phyloP scores from a whole-genome alignment of 2,329 filamentous ascomycete species.

The Phyllosticta citriasiana region DNA sequence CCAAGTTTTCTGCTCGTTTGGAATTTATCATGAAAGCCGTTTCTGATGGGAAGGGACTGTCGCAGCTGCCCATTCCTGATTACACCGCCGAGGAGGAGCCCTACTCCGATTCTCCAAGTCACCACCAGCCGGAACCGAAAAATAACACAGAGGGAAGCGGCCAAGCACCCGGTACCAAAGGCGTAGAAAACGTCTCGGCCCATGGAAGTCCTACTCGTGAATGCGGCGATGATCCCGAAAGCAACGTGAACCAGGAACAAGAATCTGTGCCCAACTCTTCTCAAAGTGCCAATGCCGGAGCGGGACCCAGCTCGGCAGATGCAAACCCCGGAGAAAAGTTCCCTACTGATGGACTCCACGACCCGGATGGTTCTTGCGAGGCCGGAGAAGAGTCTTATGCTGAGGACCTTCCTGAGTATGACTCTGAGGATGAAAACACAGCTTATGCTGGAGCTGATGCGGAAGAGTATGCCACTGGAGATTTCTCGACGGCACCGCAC shows the following conservation, averaged over 20 bases:
- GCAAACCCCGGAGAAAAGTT: not conserved
- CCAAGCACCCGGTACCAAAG: not conserved
- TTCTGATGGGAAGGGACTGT: slow-evolving; percentile 47
- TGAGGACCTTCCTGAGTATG: not conserved
- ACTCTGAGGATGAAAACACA: not conserved
- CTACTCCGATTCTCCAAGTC: slow-evolving; percentile 6
- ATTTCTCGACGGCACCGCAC: not conserved
- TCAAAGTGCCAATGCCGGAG: not conserved
- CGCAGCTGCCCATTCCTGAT: slow-evolving; percentile 31
- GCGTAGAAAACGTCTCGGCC: not conserved
- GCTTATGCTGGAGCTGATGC: not conserved
- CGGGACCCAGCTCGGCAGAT: not conserved
- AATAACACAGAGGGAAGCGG: not conserved
- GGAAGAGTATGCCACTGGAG: not conserved
- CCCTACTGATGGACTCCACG: not conserved
- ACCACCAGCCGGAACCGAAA: not conserved
- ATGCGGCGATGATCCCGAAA: not conserved
- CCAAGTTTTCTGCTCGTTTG: slow-evolving; percentile 45
- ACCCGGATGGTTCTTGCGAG: not conserved
- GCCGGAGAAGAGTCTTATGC: not conserved
- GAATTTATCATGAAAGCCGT: slow-evolving; percentile 43
- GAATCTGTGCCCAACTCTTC: not conserved
- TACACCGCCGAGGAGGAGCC: slow-evolving; percentile 16
- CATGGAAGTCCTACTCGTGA: not conserved
- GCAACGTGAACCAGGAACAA: not conserved